Evolutionary conservation across 73 alveolate species (phyloP).

Genomic region (Halteria grandinella): DNA sequence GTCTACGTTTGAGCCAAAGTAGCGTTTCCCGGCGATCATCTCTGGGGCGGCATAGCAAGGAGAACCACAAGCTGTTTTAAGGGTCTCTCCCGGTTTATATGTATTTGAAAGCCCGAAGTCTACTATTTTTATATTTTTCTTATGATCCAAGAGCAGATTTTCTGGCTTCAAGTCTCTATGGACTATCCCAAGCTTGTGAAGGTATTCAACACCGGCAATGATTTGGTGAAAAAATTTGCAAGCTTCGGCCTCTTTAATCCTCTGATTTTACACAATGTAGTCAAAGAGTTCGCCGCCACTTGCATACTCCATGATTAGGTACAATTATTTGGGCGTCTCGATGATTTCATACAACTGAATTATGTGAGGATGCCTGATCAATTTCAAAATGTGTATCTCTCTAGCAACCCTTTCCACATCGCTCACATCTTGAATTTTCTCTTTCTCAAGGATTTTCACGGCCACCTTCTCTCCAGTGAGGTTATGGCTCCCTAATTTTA

Average conservation of each 20-base stretch:
- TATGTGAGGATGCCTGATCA: constrained; percentile 72
- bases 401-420: constrained; percentile 84
- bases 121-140: constrained; percentile 78
- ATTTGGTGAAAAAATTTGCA: constrained; percentile 83
- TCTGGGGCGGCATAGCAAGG: constrained; percentile 94
- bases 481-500: constrained; percentile 84
- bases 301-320: constrained; percentile 78
- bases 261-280: constrained; percentile 72
- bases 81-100: constrained; percentile 65
- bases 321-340: constrained; percentile 85
- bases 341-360: constrained; percentile 82
- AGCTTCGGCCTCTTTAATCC: constrained; percentile 78
- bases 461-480: constrained; percentile 86
- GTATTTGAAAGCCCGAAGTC: constrained; percentile 88
- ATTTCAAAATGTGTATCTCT: constrained; percentile 79
- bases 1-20: constrained; percentile 81
- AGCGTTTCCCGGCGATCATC: constrained; percentile 80
- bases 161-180: constrained; percentile 82
- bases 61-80: constrained; percentile 85
- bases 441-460: constrained; percentile 77
- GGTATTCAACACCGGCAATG: constrained; percentile 89
- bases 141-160: constrained; percentile 64
- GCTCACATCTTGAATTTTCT: constrained; percentile 74
- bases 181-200: constrained; percentile 83
- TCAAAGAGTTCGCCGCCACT: constrained; percentile 86